Evolutionary conservation across 305 asterid species (phyloP).

Genomic region (Fraxinus baroniana): DNA sequence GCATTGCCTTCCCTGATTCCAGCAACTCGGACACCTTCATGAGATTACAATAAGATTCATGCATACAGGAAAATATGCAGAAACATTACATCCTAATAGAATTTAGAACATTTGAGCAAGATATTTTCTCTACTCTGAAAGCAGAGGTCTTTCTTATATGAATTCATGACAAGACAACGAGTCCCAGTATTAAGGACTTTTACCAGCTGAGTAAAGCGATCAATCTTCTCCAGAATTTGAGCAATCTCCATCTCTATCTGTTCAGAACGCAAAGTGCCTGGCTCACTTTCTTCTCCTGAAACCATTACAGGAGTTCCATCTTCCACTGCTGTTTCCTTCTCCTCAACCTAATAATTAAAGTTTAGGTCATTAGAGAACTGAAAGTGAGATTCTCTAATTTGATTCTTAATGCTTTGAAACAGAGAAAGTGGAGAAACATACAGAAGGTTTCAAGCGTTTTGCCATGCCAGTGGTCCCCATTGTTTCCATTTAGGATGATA

Average conservation of each 20-base stretch:
- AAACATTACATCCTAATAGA: conserved; percentile 2
- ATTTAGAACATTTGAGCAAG: conserved; percentile 9
- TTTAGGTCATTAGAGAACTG: conserved; percentile 11
- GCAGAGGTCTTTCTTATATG: conserved; percentile 5
- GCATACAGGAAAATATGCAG: conserved; percentile 12
- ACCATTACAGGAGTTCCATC: conserved; percentile 38
- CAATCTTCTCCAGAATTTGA: conserved; percentile 75
- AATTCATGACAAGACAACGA: not conserved
- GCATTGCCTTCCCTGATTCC: conserved; percentile 86
- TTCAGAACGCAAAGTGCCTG: conserved; percentile 48
- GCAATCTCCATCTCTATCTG: conserved; percentile 68
- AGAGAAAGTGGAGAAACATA: conserved; percentile 38
- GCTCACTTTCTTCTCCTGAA: conserved; percentile 57
- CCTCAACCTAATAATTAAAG: conserved; percentile 36
- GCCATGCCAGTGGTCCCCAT: conserved; percentile 32
- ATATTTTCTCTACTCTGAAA: conserved; percentile 7
- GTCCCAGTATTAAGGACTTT: conserved; percentile 6
- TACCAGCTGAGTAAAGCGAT: conserved; percentile 75
- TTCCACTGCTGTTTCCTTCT: conserved; percentile 34
- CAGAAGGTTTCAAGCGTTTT: conserved; percentile 66
- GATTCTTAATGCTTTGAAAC: conserved; percentile 15
- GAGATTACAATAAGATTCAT: conserved; percentile 26
- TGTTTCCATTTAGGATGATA: conserved; percentile 41
- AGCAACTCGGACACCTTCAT: conserved; percentile 78
- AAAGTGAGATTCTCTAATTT: not conserved